Percentiles rank a stretch among this genome's conserved stretches.
Conservation (phyloP, 2,329 filamentous ascomycete genomes). For the Colletotrichum gigasporum region DNA sequence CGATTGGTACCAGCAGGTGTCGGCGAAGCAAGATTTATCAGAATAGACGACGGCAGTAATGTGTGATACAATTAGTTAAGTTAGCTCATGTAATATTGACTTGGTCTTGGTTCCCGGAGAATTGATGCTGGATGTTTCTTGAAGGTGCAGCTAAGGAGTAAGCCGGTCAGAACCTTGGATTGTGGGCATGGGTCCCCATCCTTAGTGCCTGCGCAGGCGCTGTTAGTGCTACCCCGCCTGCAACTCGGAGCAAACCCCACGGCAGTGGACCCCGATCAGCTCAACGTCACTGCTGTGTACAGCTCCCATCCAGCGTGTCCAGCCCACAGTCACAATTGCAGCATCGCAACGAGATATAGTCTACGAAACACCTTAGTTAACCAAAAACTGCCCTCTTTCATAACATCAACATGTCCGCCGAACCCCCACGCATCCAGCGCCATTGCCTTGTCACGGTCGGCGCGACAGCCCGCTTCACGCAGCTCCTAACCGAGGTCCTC, state of each 20-base stretch:
- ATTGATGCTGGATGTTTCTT: too few species aligned
- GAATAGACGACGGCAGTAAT: neutral
- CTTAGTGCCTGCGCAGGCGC: neutral
- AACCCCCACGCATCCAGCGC: slow-evolving; percentile 33
- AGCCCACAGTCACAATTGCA: neutral
- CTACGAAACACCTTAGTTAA: neutral
- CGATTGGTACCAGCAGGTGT: slow-evolving; percentile 2
- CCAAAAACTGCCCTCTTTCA: neutral
- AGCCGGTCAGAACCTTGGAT: neutral
- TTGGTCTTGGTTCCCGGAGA: neutral
- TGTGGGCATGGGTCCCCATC: neutral
- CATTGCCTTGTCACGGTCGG: slow-evolving; percentile 89
- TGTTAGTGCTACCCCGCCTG: neutral
- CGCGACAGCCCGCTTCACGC: slow-evolving; percentile 85
- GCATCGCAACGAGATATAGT: neutral
- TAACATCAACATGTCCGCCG: neutral
- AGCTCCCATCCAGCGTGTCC: neutral
- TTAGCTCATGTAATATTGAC: neutral
- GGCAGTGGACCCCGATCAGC: neutral
- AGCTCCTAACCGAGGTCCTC: slow-evolving; percentile 74
- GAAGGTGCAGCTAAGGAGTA: too few species aligned
- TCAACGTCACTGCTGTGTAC: slow-evolving; percentile 5
- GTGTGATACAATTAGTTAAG: neutral
- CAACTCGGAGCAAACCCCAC: neutral
- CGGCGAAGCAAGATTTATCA: neutral